These are phyloP conservation scores for Globomyces pollinis-pini DNA, from an alignment of 192 early-diverging fungal genomes.

Conservation along the genomic window DNA sequence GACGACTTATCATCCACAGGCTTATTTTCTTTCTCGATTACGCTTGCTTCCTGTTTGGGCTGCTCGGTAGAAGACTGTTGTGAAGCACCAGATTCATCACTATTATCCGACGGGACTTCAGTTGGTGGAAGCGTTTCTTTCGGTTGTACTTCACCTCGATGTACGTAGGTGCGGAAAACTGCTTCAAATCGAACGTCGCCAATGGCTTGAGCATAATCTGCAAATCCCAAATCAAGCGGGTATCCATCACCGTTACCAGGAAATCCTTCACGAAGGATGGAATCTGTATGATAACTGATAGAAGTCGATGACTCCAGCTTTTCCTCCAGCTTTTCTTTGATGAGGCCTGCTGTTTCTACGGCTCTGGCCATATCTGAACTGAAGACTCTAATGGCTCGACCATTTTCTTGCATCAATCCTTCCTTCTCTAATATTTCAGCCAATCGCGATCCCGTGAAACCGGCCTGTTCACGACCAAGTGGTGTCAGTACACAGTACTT, in stretches of 20 bases:
- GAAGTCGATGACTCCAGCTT: too few relatives aligned
- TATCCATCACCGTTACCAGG: background rate
- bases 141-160: background rate
- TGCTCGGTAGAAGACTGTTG: too few relatives aligned
- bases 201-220: too few relatives aligned
- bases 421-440: background rate
- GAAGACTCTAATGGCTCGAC: slow-evolving; percentile 1
- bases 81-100: background rate
- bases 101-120: too few relatives aligned
- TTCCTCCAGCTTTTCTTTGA: background rate
- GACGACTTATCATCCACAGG: too few relatives aligned
- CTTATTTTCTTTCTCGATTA: too few relatives aligned
- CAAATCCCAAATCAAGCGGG: background rate
- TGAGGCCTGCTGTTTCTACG: background rate
- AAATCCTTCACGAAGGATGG: slow-evolving; percentile 2
- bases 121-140: too few relatives aligned
- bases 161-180: background rate
- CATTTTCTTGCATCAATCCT: background rate
- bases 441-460: background rate
- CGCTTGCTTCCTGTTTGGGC: too few relatives aligned
- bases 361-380: slow-evolving; percentile 3
- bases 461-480: slow-evolving; percentile 5
- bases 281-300: background rate
- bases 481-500: background rate
- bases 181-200: background rate